These are phyloP conservation scores for Cucurbita moschata DNA, from an alignment of 306 rosid genomes.

Conservation along the genomic window DNA sequence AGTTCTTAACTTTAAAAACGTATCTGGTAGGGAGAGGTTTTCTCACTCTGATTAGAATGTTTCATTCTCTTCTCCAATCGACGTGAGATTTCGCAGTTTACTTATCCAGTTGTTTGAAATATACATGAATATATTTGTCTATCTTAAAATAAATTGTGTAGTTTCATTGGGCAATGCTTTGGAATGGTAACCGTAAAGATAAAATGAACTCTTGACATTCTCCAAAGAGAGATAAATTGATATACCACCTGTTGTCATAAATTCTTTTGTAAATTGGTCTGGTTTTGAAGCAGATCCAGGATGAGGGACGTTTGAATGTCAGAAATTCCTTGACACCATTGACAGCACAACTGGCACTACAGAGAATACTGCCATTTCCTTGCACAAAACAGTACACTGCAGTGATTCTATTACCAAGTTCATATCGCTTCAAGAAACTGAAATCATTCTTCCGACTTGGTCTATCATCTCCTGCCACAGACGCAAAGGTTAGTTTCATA, in stretches of 20 bases:
- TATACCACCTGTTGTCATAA: neutral
- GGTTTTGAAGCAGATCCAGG: slow-evolving; percentile 44
- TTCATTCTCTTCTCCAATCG: too few relatives aligned
- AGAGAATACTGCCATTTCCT: slow-evolving; percentile 66
- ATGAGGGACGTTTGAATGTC: slow-evolving; percentile 64
- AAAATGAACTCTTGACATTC: neutral
- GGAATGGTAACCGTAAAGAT: neutral
- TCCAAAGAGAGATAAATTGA: neutral
- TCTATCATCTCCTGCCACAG: slow-evolving; percentile 25
- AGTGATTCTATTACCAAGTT: slow-evolving; percentile 67
- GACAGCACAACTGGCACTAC: slow-evolving; percentile 53
- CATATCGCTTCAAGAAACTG: slow-evolving; percentile 38
- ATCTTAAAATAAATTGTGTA: neutral
- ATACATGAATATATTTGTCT: neutral
- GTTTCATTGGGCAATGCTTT: neutral
- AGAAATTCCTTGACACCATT: slow-evolving; percentile 45
- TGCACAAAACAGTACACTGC: slow-evolving; percentile 73
- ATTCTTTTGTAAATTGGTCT: neutral
- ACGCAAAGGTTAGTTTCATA: slow-evolving; percentile 43
- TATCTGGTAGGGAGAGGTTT: too few relatives aligned
- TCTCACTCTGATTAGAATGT: too few relatives aligned
- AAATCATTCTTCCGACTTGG: slow-evolving; percentile 41
- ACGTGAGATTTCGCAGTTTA: neutral
- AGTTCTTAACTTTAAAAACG: too few relatives aligned
- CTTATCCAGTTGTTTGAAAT: neutral